Conservation (phyloP, 129 eudicot genomes). For the Centaurea solstitialis region DNA sequence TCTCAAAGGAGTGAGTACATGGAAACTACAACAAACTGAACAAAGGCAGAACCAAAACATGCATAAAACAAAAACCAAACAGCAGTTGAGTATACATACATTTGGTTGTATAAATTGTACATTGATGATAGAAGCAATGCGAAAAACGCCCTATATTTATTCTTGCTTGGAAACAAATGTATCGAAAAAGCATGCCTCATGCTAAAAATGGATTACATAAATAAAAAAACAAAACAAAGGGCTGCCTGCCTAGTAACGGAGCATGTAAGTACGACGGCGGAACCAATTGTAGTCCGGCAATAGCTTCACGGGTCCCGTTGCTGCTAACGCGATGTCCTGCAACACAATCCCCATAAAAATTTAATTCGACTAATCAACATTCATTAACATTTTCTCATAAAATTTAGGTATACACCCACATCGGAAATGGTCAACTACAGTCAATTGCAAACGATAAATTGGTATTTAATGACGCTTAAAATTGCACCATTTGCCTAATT, state of each 20-base stretch:
- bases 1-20: too few species aligned
- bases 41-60: neutral
- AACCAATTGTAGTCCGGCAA: constrained; percentile 98
- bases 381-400: neutral
- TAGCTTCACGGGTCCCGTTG: constrained; percentile 78
- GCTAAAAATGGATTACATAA: constrained; percentile 20
- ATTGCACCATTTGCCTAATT: too few species aligned
- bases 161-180: constrained; percentile 16
- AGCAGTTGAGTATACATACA: neutral
- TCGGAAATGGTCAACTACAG: neutral
- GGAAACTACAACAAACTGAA: too few species aligned
- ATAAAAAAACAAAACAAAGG: too few species aligned
- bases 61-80: neutral
- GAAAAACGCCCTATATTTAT: constrained; percentile 34
- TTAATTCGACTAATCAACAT: neutral
- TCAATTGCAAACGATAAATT: neutral
- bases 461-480: too few species aligned
- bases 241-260: too few species aligned
- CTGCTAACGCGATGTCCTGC: constrained; percentile 89
- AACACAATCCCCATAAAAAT: constrained; percentile 31
- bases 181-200: constrained; percentile 14
- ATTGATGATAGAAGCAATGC: constrained; percentile 17
- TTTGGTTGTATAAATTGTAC: constrained; percentile 9
- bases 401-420: neutral
- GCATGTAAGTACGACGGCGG: constrained; percentile 95